A percentile compares a stretch with the other conserved stretches of the same genome.
These are phyloP conservation scores for Fusarium neocosmosporiellum DNA, from an alignment of 2,329 filamentous ascomycete species.

Conservation along the genomic window DNA sequence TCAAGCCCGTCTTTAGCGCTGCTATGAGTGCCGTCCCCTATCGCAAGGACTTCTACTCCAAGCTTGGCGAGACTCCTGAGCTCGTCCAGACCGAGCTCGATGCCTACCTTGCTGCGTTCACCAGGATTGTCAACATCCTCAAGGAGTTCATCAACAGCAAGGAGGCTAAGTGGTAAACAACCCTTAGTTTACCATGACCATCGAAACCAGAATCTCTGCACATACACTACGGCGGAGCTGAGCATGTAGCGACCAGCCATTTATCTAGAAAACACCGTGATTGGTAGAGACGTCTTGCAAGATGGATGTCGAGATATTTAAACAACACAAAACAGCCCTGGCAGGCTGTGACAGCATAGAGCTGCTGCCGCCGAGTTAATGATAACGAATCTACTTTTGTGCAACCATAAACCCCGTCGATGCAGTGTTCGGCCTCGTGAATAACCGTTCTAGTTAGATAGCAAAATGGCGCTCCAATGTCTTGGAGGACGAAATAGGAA, in stretches of 20 bases:
- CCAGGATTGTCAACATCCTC: constrained; percentile 82
- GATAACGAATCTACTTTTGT: constrained; percentile 29
- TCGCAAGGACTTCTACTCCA: constrained; percentile 90
- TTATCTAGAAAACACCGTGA: constrained; percentile 17
- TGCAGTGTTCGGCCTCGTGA: background rate
- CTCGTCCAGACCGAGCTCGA: constrained; percentile 74
- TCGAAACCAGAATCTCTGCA: background rate
- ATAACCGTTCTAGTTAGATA: background rate
- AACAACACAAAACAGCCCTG: constrained; percentile 13
- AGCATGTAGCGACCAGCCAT: constrained; percentile 15
- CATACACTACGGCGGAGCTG: constrained; percentile 1
- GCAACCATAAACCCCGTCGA: background rate
- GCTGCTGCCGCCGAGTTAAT: constrained; percentile 11
- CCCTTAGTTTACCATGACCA: background rate
- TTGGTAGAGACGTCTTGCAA: constrained; percentile 14
- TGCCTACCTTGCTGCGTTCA: constrained; percentile 80
- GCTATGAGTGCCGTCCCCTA: constrained; percentile 96
- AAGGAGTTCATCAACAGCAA: constrained; percentile 67
- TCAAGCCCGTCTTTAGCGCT: constrained; percentile 92
- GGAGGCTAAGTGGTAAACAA: constrained; percentile 67
- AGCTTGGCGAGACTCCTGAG: constrained; percentile 76
- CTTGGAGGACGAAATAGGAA: background rate
- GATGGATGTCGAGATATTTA: constrained; percentile 7
- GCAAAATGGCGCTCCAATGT: background rate
- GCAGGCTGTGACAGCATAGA: constrained; percentile 5